Base-by-base conservation (phyloP, 192 early-diverging fungal species). In the Mortierella antarctica region DNA sequence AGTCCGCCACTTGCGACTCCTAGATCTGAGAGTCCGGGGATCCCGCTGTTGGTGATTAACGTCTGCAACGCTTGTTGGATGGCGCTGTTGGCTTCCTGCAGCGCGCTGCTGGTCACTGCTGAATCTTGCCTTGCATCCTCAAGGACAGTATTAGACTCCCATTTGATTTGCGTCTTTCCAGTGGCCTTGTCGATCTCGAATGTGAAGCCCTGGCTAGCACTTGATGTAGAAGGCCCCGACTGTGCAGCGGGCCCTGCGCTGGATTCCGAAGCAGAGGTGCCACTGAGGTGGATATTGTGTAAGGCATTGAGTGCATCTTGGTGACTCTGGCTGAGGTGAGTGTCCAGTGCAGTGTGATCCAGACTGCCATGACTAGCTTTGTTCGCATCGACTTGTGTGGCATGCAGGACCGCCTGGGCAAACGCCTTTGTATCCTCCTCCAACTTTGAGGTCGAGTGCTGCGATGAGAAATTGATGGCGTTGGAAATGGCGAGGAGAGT, bases 141-240 rank as follows among this genome's bases (percentile, higher is more conserved):
- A 7, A 65, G 74, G 2, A 31, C 31, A 31, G 31, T 31, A 31
- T 31, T 31, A 10, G 57, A 41, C 15, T 78, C 62, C 77, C 77
- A 80, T 60, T 80, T 80, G 70, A 80, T 62, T 20, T 80, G 70
- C 13, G 70, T 80, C 77, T 71, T 80, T 17, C 77, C 77, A 17
- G 77, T 80, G 6, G 64, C 60, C 45, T 72, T 80, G 60, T 80
- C 70, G 21, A 68, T 58, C 55, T 80, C 77, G 49, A 80, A 80
- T 23, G 60, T 72, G 23, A 80, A 68, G 5, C 63, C 69, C 49
- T 71, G 76, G 21, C 52, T 60, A 2, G 42, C 48, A 31, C 23
- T 67, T 2, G 62, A 54, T 21, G 56, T 49, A 1, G 65, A 51
- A 0, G 71, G 52, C 17, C 55, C 10, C 13, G 47, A 14, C 11